phyloP scores from a whole-genome alignment of 106 monocot species.

The Chionographis japonica region DNA sequence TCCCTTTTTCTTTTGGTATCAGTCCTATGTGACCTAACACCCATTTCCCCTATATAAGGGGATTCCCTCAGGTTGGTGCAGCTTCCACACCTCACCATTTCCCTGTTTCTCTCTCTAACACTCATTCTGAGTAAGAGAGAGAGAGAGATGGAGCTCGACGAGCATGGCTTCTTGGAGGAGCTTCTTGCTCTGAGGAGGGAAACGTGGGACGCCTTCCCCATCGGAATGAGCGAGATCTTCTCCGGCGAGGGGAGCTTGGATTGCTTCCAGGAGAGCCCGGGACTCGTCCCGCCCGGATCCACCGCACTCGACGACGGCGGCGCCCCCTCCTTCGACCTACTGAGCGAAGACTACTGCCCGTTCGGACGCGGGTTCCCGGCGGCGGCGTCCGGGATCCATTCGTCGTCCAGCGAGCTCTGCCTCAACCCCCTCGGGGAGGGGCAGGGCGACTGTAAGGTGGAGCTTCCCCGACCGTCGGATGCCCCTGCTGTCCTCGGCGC shows the following conservation, averaged over 20 bases:
- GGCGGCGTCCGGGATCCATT: constrained; percentile 3
- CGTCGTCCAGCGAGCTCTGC: constrained; percentile 9
- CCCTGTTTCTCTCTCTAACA: no score
- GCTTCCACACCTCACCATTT: no score
- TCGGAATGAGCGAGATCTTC: constrained; percentile 50
- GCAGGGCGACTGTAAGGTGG: constrained; percentile 29
- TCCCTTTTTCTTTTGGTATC: no score
- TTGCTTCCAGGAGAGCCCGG: constrained; percentile 5
- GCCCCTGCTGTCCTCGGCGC: not conserved
- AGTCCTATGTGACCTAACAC: no score
- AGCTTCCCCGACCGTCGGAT: constrained; percentile 7
- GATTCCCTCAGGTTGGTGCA: not conserved
- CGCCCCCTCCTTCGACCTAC: constrained; percentile 18
- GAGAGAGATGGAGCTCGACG: constrained; percentile 75
- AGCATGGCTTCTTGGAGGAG: constrained; percentile 84
- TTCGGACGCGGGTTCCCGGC: constrained; percentile 8
- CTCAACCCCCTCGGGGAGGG: not conserved
- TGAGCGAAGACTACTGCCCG: constrained; percentile 31
- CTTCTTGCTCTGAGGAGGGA: constrained; percentile 53
- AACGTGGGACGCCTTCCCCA: constrained; percentile 43
- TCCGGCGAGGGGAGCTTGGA: constrained; percentile 26
- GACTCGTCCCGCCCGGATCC: constrained; percentile 6
- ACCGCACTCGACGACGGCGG: constrained; percentile 6
- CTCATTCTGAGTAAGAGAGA: not conserved
- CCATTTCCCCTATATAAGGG: no score